Base-by-base conservation (phyloP, 108 stramenopile genomes). In the Pseudonitzschia pungens region DNA sequence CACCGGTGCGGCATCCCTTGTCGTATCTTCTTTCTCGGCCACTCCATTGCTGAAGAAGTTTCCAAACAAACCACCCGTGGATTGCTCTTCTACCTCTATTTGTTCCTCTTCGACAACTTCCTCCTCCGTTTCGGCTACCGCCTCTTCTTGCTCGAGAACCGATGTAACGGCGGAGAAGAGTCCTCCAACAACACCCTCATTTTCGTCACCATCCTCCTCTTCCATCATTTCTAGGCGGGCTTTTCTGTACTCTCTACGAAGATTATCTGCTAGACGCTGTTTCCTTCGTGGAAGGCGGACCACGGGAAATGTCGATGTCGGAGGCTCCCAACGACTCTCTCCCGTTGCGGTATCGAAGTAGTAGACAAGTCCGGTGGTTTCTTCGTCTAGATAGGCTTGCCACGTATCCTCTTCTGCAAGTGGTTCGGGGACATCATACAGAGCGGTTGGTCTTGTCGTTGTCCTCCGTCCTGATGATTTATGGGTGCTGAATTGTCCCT, bases 331-430 rank as follows among this genome's bases (percentile, higher is more conserved):
- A 16, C 69, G 58, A 55, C 75, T 77, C 75, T 91, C 89, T 32
- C 92, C 92, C n/a, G 92, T 91, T 10, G 76, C 74, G 15, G 60
- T 57, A 66, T 93, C 88, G 65, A 91, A 93, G 70, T 89, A 93
- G 62, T 93, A 93, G 3, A 90, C 71, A 14, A 82, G 68, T 27
- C 91, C 91, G 21, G 91, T 92, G 6, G 75, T 85, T 48, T 87
- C 86, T 52, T 87, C 85, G 68, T 92, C 91, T 52, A 92, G 65
- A 76, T 83, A 89, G 15, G 91, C 91, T 21, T 85, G 67, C 91
- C 91, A 92, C 44, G 83, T 82, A 0, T 87, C 88, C 54, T 92
- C 87, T 54, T 75, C 75, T 28, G 86, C 87, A 27, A 92, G 67
- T 31, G 86, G 81, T 63, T 87, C 86, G 15, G 81, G 77, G 20